Evolutionary conservation across 192 early-diverging fungal genomes (phyloP), one percentile per base, ranked within the genome.

Genomic region (Mortierella hygrophila): DNA sequence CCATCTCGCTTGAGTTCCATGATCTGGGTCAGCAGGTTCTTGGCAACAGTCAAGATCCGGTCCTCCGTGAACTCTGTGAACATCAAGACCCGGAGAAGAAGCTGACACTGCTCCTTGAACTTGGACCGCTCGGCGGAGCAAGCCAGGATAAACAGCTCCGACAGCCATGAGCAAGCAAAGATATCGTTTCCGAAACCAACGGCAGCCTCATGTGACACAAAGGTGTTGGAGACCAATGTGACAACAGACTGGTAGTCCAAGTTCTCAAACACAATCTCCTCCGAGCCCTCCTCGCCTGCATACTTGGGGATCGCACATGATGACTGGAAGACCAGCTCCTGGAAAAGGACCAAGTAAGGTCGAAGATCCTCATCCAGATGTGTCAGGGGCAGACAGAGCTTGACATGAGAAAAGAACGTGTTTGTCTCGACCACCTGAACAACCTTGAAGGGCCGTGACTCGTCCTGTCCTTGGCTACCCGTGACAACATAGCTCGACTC

Each of bases 261-360:
- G 15, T 79, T 70, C 10, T 83, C 76, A 70, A 81, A 88, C 15
- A 68, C 68, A 52, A 81, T 82, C 21, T 84, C 75, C 15, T 77
- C 82, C n/a, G 72, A 70, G 38, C 75, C 74, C 5, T 86, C 73
- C 20, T 91, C 81, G n/a, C 88, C 88, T 3, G 78, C 13, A n/a
- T 85, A 89, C 11, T 88, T 88, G 4, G 93, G 92, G 18, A 93
- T 88, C 26, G 77, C 63, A 41, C 93, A 65, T 42, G 93, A 90
- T 10, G 89, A 89, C 75, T 92, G 88, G 74, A 97, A 93, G 26
- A 97, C 49, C n/a, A 96, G 88, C 69, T 95, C 96, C 65, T 95
- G 94, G 89, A 97, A 95, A 63, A 97, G 88, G 13, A 93, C 91
- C 49, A 97, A 74, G 88, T 93, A 96, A 18, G 93, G 92, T 11